Base-by-base conservation (phyloP, 1,284 basidiomycete species). In the Leucoagaricus sp. region DNA sequence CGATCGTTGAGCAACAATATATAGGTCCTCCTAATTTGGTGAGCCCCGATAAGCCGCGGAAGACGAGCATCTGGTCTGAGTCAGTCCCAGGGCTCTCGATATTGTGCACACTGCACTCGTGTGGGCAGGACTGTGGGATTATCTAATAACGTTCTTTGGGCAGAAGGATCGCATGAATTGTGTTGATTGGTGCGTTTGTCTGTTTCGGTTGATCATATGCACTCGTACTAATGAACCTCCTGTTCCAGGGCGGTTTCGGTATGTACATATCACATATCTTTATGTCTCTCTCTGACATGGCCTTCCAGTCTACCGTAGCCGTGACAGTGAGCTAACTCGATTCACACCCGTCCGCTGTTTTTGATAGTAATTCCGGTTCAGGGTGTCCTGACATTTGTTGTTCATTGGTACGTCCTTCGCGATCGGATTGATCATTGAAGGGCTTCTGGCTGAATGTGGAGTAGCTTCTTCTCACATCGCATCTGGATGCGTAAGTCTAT, bases 341-440 rank as follows among this genome's bases (percentile, higher is more conserved):
- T 42, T 13, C 1, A 6, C 0, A 23, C 28, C n/a, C 17, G 29
- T 3, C 28, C n/a, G 21, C 21, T 44, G 10, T 44, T 21, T 19
- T 31, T 4, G 25, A 21, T 23, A 33, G 29, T 25, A 15, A 28
- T 21, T 42, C 10, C 36, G 31, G 13, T 44, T 25, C 56, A 73
- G 73, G 73, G 71, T 4, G 63, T 72, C n/a, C 63, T 78, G 17
- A 78, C 76, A 9, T 73, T 75, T 57, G 55, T 73, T 15, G 73
- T 75, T 6, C 73, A 76, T 54, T 66, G 70, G 72, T 75, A 49
- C 53, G 67, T 62, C 44, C 31, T 46, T 38, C 40, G 17, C 33
- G 26, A 19, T 25, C n/a, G n/a, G n/a, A n/a, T n/a, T n/a, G n/a
- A n/a, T n/a, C n/a, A n/a, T n/a, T 23, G 31, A 9, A 17, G 13